Evolutionary conservation across 768 basidiomycete species (phyloP).

Genomic region (Leccinum subgranulosum): DNA sequence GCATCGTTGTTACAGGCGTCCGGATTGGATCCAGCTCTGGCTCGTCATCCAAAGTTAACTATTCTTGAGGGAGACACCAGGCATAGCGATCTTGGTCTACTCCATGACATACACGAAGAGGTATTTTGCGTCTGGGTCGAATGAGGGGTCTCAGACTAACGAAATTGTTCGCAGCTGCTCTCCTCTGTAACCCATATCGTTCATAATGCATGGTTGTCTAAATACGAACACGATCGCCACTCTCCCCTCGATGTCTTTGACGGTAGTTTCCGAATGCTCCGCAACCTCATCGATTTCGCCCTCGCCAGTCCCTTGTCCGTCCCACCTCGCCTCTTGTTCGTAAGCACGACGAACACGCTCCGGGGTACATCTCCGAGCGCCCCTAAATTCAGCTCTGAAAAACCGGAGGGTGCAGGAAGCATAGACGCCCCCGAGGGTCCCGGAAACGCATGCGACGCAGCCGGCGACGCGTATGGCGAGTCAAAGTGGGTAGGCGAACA

Average conservation of each 20-base stretch:
- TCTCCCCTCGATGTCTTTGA: constrained; percentile 10
- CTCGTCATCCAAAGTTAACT: constrained; percentile 29
- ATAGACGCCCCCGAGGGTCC: not conserved
- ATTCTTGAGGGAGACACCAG: constrained; percentile 32
- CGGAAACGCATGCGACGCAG: constrained; percentile 8
- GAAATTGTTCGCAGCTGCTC: constrained; percentile 8
- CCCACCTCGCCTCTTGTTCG: constrained; percentile 33
- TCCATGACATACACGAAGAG: constrained; percentile 24
- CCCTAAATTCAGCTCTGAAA: not conserved
- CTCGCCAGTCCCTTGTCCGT: constrained; percentile 26
- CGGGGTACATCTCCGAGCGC: not conserved
- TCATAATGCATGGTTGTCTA: constrained; percentile 29
- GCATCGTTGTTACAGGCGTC: constrained; percentile 23
- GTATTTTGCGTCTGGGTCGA: constrained; percentile 3
- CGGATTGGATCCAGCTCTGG: constrained; percentile 29
- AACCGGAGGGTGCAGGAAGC: not conserved
- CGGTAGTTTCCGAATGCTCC: constrained; percentile 13
- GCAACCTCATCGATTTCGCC: constrained; percentile 36
- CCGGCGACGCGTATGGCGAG: constrained; percentile 9
- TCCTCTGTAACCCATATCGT: constrained; percentile 36
- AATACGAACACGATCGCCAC: not conserved
- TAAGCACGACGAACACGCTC: constrained; percentile 25
- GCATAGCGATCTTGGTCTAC: constrained; percentile 25
- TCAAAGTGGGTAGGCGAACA: constrained; percentile 25
- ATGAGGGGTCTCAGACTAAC: not conserved